Evolutionary conservation across 805 yeast genomes (phyloP).

Genomic region (Torulaspora quercuum): DNA sequence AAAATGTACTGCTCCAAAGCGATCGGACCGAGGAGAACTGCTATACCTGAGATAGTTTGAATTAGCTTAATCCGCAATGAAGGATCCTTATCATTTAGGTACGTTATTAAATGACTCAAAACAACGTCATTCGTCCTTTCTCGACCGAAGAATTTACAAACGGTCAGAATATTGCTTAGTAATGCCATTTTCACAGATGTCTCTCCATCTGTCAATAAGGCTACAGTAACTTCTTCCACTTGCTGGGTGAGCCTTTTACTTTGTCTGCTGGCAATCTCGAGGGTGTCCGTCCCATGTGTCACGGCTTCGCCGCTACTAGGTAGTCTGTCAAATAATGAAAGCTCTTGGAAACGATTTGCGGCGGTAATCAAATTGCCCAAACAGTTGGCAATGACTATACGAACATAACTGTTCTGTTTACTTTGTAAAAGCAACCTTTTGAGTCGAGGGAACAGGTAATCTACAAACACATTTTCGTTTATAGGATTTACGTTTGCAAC

Average conservation of each 20-base stretch:
- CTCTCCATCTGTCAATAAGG: conserved; percentile 65
- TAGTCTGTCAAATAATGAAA: conserved; percentile 42
- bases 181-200: conserved; percentile 66
- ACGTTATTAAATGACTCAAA: conserved; percentile 86
- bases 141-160: conserved; percentile 79
- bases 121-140: conserved; percentile 86
- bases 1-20: conserved; percentile 83
- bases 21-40: conserved; percentile 75
- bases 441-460: conserved; percentile 74
- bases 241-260: conserved; percentile 31
- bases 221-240: conserved; percentile 63
- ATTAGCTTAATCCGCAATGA: conserved; percentile 69
- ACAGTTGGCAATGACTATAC: conserved; percentile 67
- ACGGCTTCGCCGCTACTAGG: conserved; percentile 17
- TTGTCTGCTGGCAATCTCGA: conserved; percentile 23
- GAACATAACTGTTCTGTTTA: conserved; percentile 44
- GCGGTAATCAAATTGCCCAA: conserved; percentile 68
- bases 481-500: conserved; percentile 67
- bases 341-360: conserved; percentile 60
- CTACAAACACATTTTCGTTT: conserved; percentile 74
- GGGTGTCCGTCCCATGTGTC: conserved; percentile 20
- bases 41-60: conserved; percentile 64
- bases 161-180: conserved; percentile 64
- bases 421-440: conserved; percentile 42
- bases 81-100: conserved; percentile 73